Base-by-base conservation (phyloP, 345 rosid species). In the Populus euphratica region DNA sequence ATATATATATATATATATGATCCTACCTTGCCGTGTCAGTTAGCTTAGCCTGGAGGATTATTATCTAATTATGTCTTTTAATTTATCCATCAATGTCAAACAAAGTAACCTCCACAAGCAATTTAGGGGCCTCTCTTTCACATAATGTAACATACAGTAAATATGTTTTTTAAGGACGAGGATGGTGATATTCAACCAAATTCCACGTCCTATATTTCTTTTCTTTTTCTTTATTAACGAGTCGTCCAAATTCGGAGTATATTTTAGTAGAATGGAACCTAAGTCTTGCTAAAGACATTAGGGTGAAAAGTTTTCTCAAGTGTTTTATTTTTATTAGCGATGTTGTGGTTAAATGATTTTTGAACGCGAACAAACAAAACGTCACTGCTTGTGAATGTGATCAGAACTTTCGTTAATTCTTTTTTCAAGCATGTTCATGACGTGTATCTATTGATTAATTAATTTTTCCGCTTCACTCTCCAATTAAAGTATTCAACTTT, bases 121-220 rank as follows among this genome's bases (percentile, higher is more conserved):
- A 75, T 6, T 44, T 20, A 23, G 44, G 29, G 23, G 31, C 21
- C 27, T 39, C 66, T 20, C 63, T 27, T 16, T 43, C 44, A 39
- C 16, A 36, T 29, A 50, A 21, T 33, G 9, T 10, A 33, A 18
- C 35, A 38, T 68, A 35, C 29, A 31, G 9, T 29, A n/a, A 31
- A 36, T 67, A 35, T 35, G 16, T 66, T 52, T 35, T 54, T 36
- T n/a, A n/a, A 43, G 29, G 50, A 38, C 38, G 59, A 9, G 50
- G 86, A 74, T 54, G 31, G 64, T 54, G 76, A 73, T 54, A 39
- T 73, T 50, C 59, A 65, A 77, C 78, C 79, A 68, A 79, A 79
- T 73, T 76, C 74, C 25, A 21, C 47, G 50, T 25, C 31, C 17
- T 41, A 62, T 20, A 72, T 73, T 62, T 39, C 5, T 65, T 39